phyloP scores from a whole-genome alignment of 2,329 filamentous ascomycete species.

The Hypoxylon sp. region DNA sequence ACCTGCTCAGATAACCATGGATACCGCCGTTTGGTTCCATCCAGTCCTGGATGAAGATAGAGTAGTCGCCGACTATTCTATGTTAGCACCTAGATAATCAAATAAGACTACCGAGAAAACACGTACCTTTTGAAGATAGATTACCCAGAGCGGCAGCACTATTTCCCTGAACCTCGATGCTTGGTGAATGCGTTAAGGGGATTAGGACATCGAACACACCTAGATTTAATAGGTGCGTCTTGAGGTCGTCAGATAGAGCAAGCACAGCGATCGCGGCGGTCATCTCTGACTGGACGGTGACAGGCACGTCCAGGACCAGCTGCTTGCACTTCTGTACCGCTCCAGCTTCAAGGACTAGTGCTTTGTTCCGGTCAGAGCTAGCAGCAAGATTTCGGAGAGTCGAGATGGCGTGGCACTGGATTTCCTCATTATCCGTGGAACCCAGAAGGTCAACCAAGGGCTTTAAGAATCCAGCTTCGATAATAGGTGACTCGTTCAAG shows the following conservation, averaged over 20 bases:
- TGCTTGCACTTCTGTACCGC: constrained; percentile 99
- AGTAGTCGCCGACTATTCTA: constrained; percentile 88
- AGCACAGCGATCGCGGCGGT: constrained; percentile 98
- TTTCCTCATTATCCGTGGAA: constrained; percentile 97
- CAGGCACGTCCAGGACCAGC: constrained; percentile 90
- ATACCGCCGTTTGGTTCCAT: constrained; percentile 92
- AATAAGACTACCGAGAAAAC: neutral
- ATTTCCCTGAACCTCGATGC: constrained; percentile 98
- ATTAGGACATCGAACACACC: constrained; percentile 98
- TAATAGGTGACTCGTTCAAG: constrained; percentile 97
- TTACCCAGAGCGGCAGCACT: constrained; percentile 97
- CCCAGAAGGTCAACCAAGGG: constrained; percentile 94
- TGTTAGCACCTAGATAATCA: constrained; percentile 30
- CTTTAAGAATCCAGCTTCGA: constrained; percentile 95
- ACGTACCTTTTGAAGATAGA: constrained; percentile 92
- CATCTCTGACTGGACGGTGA: constrained; percentile 98
- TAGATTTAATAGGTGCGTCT: constrained; percentile 88
- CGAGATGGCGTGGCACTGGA: constrained; percentile 98
- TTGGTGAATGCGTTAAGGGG: constrained; percentile 92
- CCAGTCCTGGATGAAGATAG: constrained; percentile 96
- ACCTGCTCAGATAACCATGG: constrained; percentile 93
- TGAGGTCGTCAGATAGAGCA: constrained; percentile 94
- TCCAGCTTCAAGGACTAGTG: constrained; percentile 94
- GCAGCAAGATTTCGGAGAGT: constrained; percentile 95
- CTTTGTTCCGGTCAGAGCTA: constrained; percentile 97